These are phyloP conservation scores for Apiotrichum siamense DNA, from an alignment of 1,284 basidiomycete species.

Conservation along the genomic window DNA sequence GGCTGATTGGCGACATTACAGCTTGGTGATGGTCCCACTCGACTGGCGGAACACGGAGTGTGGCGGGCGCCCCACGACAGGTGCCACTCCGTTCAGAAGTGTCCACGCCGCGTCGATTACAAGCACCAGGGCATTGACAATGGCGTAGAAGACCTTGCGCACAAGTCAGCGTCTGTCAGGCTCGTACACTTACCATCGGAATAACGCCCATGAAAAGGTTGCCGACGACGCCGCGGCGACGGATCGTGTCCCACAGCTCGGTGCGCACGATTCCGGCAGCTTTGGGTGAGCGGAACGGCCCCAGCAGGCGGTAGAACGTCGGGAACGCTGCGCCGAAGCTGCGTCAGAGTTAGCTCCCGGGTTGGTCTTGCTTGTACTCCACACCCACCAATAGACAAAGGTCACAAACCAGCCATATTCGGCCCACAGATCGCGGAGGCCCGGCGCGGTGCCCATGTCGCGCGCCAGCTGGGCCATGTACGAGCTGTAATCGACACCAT, in stretches of 20 bases:
- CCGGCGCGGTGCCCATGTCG: conserved; percentile 58
- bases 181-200: conserved; percentile 49
- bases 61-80: background rate
- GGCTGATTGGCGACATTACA: too few relatives aligned
- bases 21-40: too few relatives aligned
- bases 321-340: conserved; percentile 61
- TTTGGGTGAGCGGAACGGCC: conserved; percentile 51
- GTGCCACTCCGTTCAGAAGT: background rate
- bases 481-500: conserved; percentile 52
- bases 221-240: conserved; percentile 55
- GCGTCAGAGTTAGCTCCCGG: background rate
- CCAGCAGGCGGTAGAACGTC: conserved; percentile 58
- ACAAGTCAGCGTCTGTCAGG: background rate
- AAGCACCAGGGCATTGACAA: background rate
- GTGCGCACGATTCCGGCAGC: conserved; percentile 54
- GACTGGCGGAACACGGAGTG: background rate
- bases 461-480: conserved; percentile 59
- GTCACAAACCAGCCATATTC: conserved; percentile 55
- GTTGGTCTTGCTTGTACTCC: background rate
- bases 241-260: conserved; percentile 62
- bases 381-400: conserved; percentile 55
- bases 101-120: background rate
- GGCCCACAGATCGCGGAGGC: conserved; percentile 52
- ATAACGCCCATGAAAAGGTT: conserved; percentile 61
- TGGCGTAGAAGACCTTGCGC: background rate